Evolutionary conservation across 371 early-diverging fungal genomes (phyloP), one percentile per base, ranked within the genome.

Genomic region (Rhizomucor miehei): DNA sequence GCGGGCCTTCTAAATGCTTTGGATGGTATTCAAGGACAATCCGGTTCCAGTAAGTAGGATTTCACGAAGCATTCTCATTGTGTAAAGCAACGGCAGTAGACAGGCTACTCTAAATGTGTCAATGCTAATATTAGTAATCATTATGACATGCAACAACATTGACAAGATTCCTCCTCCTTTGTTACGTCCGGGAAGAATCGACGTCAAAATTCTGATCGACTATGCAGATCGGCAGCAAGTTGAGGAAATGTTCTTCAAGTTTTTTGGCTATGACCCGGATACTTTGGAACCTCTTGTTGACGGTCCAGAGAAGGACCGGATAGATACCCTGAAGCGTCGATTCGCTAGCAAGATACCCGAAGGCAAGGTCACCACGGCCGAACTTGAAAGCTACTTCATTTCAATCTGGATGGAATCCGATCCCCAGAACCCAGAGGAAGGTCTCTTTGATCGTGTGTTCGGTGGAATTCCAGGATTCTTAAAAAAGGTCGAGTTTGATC

Each of bases 111-210:
- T n/a, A n/a, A n/a, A n/a, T n/a, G n/a, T n/a, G n/a, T n/a, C n/a
- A n/a, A n/a, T n/a, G n/a, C n/a, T n/a, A n/a, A n/a, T n/a, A n/a
- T n/a, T 8, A 29, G 29, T 93, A 51, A 81, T 93, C 12, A 87
- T 93, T 60, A 97, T 97, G 95, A 96, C 97, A 1, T 95, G 95
- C 17, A 98, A 97, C 71, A 93, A 95, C 60, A 73, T 96, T 36
- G 90, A 89, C 34, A 86, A 86, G 6, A 81, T 99, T 21, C 97
- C 97, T 56, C 90, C 93, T 8, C 99, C 99, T 10, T 73, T 99
- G 45, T 85, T 97, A 46, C 84, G 99, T 16, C 98, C 99, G 8
- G 99, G 99, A 0, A 86, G 99, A 35, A 92, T 98, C 16, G 99
- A 99, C 61, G 65, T 92, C 47, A 88, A 91, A 59, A 79, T 87